These are phyloP conservation scores for Tetrapisispora fleetii DNA, from an alignment of 805 yeast genomes.

Conservation along the genomic window DNA sequence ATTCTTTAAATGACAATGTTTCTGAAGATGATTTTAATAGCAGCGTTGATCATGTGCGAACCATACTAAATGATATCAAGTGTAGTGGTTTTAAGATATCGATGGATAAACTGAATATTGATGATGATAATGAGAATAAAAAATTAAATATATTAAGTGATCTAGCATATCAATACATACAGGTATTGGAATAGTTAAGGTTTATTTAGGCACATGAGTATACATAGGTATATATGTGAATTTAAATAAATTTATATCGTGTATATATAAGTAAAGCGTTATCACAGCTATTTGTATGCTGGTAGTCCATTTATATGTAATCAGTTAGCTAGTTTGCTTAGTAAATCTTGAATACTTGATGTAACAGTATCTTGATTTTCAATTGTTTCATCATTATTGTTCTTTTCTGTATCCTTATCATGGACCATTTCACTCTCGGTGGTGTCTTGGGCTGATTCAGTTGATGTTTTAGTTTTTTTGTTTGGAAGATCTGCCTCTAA, in stretches of 20 bases:
- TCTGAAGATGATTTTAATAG: constrained; percentile 10
- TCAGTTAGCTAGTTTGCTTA: constrained; percentile 27
- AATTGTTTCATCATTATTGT: not conserved
- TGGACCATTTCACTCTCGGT: not conserved
- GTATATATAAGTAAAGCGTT: not conserved
- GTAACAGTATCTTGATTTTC: constrained; percentile 14
- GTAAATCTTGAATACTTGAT: constrained; percentile 27
- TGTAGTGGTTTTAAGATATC: constrained; percentile 17
- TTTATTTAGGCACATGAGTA: not conserved
- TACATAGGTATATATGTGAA: not conserved
- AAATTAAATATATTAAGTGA: constrained; percentile 11
- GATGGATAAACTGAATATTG: not conserved
- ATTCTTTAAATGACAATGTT: constrained; percentile 7
- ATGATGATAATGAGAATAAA: constrained; percentile 10
- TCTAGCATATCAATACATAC: constrained; percentile 24
- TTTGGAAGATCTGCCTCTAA: not conserved
- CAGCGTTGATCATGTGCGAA: constrained; percentile 11
- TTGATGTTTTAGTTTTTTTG: not conserved
- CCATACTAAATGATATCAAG: constrained; percentile 12
- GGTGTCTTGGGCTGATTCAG: not conserved
- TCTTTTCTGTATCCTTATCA: not conserved
- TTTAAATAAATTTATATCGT: not conserved
- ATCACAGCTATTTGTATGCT: not conserved
- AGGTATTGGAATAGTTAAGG: constrained; percentile 17
- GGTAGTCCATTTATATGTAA: not conserved